Percentiles rank a stretch among this genome's conserved stretches.
Evolutionary conservation across 257 asterid genomes (phyloP).

Genomic region (Nicotiana paniculata): DNA sequence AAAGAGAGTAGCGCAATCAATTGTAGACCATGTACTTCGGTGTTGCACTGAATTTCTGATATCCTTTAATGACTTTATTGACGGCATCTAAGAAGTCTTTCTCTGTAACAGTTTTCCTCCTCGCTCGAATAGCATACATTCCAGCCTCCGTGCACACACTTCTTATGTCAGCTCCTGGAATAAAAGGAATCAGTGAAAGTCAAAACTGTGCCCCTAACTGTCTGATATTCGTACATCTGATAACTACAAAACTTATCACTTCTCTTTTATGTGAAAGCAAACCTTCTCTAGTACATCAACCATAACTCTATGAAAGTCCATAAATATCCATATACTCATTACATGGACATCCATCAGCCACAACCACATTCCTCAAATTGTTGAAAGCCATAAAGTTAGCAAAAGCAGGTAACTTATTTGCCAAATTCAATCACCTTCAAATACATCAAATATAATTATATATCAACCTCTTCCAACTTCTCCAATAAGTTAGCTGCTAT

Average conservation of each 20-base stretch:
- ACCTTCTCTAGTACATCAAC: neutral
- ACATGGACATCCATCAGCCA: neutral
- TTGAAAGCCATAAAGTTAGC: neutral
- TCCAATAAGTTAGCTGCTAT: neutral
- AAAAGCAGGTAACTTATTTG: neutral
- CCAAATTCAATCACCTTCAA: neutral
- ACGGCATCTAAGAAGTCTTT: conserved; percentile 93
- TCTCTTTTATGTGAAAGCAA: neutral
- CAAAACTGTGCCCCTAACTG: neutral
- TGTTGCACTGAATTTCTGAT: conserved; percentile 93
- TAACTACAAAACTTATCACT: neutral
- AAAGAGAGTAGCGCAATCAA: conserved; percentile 9
- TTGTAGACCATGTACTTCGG: conserved; percentile 96
- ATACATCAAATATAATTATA: neutral
- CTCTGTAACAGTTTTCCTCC: conserved; percentile 93
- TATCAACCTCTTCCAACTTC: neutral
- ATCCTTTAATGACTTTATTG: conserved; percentile 91
- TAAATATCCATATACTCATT: neutral
- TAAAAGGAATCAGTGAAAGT: neutral
- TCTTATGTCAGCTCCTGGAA: conserved; percentile 81
- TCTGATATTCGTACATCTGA: neutral
- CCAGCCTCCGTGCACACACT: conserved; percentile 98
- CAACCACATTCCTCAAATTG: neutral
- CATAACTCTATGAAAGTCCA: neutral
- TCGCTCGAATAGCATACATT: conserved; percentile 84